Evolutionary conservation across 1,284 basidiomycete genomes (phyloP).

Genomic region (Puccinia novopanici): DNA sequence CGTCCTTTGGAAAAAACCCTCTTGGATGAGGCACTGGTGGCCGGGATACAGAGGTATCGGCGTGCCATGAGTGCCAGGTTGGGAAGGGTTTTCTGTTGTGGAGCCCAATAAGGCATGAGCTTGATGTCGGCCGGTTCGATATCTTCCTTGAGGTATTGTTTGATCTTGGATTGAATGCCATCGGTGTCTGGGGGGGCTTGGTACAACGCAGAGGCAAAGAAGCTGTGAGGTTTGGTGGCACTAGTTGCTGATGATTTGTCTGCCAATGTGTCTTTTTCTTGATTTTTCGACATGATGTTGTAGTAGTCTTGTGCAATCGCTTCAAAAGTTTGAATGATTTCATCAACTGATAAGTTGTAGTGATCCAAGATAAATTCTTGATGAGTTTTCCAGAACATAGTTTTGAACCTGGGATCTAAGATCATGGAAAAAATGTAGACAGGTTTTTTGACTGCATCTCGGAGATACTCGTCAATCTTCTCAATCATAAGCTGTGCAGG

Average conservation of each 20-base stretch:
- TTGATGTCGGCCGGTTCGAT: neutral
- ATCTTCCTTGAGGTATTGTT: neutral
- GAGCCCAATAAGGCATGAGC: neutral
- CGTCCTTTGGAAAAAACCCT: slow-evolving; percentile 12
- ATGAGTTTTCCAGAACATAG: neutral
- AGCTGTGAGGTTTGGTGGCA: neutral
- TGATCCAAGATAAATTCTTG: neutral
- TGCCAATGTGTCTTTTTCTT: too few relatives aligned
- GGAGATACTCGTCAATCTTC: neutral
- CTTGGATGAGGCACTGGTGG: slow-evolving; percentile 14
- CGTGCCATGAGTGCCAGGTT: neutral
- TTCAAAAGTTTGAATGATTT: neutral
- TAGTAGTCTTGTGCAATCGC: neutral
- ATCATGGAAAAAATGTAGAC: slow-evolving; percentile 1
- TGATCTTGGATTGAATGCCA: neutral
- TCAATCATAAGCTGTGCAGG: neutral
- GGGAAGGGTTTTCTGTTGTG: neutral
- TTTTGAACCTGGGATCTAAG: slow-evolving; percentile 8
- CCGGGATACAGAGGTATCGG: neutral
- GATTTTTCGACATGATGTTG: neutral
- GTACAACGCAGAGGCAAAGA: neutral
- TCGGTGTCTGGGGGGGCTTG: neutral
- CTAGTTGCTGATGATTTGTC: too few relatives aligned
- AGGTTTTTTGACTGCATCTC: neutral
- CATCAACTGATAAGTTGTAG: neutral